A percentile compares a stretch with the other conserved stretches of the same genome.
phyloP scores from a whole-genome alignment of 2,329 filamentous ascomycete genomes.

The Penicillium sp. region DNA sequence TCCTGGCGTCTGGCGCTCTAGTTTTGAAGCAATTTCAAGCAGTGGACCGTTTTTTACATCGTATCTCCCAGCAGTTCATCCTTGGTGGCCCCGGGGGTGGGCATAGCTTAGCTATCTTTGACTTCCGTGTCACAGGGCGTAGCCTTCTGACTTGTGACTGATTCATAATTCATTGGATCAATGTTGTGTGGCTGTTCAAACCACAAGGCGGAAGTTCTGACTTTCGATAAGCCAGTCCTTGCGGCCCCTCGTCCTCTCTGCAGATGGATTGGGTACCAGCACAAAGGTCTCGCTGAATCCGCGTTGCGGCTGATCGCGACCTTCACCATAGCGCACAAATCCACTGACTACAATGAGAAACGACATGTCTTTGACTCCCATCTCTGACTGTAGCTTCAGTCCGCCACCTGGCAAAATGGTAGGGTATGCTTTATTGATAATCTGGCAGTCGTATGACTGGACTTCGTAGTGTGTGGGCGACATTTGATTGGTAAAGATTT shows the following conservation, averaged over 20 bases:
- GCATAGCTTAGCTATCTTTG: background rate
- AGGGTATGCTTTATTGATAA: slow-evolving; percentile 68
- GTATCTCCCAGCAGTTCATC: background rate
- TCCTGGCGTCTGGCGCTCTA: background rate
- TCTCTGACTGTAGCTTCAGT: slow-evolving; percentile 41
- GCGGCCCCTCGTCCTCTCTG: slow-evolving; percentile 54
- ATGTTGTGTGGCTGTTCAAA: slow-evolving; percentile 29
- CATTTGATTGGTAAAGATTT: slow-evolving; percentile 66
- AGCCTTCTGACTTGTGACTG: background rate
- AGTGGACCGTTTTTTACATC: background rate
- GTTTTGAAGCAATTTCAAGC: background rate
- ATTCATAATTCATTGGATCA: background rate
- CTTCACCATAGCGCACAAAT: slow-evolving; percentile 64
- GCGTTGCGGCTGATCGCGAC: slow-evolving; percentile 60
- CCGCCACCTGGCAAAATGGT: slow-evolving; percentile 47
- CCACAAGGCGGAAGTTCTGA: slow-evolving; percentile 65
- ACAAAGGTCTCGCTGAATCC: slow-evolving; percentile 80
- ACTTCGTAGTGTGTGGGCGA: slow-evolving; percentile 66
- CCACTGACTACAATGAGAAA: slow-evolving; percentile 73
- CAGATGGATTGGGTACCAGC: slow-evolving; percentile 65
- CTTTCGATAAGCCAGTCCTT: slow-evolving; percentile 67
- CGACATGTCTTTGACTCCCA: slow-evolving; percentile 58
- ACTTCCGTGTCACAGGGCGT: background rate
- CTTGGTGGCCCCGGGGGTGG: background rate
- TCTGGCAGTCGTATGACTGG: slow-evolving; percentile 72